phyloP scores from a whole-genome alignment of 139 green algal genomes.

The Coelastrella sp. region DNA sequence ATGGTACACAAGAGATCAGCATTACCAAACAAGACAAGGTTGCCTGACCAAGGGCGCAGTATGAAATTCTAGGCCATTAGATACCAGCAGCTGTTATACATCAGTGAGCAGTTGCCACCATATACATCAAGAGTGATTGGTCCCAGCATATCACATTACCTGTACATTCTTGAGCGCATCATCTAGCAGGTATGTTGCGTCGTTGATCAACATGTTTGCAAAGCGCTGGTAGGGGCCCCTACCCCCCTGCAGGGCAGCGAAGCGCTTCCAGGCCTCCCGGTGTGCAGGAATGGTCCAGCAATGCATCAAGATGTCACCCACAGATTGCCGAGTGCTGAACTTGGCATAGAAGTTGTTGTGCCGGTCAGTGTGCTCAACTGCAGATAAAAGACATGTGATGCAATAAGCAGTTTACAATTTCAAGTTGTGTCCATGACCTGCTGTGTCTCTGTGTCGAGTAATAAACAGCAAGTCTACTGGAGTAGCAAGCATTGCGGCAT shows the following conservation, averaged over 20 bases:
- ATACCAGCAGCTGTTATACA: too few relatives aligned
- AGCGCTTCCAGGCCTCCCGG: slow-evolving; percentile 57
- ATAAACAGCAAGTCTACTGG: too few relatives aligned
- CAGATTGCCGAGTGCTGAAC: slow-evolving; percentile 83
- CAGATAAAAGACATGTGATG: background rate
- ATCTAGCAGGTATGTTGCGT: slow-evolving; percentile 92
- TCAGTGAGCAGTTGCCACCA: too few relatives aligned
- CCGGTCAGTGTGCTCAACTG: slow-evolving; percentile 82
- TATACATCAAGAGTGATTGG: background rate
- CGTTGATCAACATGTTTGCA: slow-evolving; percentile 94
- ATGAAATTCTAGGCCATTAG: too few relatives aligned
- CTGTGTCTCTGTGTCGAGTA: too few relatives aligned
- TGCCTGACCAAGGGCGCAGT: too few relatives aligned
- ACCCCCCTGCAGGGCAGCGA: slow-evolving; percentile 52
- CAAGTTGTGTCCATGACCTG: too few relatives aligned
- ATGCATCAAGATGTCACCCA: slow-evolving; percentile 84
- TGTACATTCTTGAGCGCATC: slow-evolving; percentile 89
- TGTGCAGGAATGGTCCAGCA: slow-evolving; percentile 77
- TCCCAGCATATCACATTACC: background rate
- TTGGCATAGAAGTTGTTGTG: slow-evolving; percentile 94
- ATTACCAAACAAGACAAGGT: too few relatives aligned
- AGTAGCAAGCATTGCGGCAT: too few relatives aligned
- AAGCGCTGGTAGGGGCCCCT: slow-evolving; percentile 82
- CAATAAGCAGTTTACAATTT: too few relatives aligned
- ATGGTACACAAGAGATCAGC: too few relatives aligned